These are phyloP conservation scores for Angomonas desouzai DNA, from an alignment of 208 protist genomes.

Conservation along the genomic window DNA sequence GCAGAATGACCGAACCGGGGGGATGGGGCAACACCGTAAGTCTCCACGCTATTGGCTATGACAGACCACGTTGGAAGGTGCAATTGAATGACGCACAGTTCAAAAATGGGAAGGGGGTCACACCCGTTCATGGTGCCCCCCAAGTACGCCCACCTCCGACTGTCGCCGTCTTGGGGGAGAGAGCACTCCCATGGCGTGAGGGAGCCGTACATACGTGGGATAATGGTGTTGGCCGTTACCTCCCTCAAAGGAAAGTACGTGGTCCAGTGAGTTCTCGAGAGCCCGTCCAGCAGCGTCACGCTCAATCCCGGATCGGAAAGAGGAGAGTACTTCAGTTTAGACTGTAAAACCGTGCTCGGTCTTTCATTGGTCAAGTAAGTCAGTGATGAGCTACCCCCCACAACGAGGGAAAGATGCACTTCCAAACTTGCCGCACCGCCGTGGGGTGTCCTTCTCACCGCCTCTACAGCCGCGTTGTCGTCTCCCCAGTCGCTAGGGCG, in stretches of 20 bases:
- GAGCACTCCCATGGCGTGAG: constrained; percentile 46
- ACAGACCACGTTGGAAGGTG: constrained; percentile 21
- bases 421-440: constrained; percentile 4
- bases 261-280: constrained; percentile 26
- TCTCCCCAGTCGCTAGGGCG: neutral
- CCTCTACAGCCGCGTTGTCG: neutral
- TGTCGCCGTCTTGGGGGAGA: constrained; percentile 9
- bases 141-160: constrained; percentile 47
- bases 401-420: constrained; percentile 22
- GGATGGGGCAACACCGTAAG: constrained; percentile 58
- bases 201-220: constrained; percentile 50
- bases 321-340: neutral
- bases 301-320: neutral
- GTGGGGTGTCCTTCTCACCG: neutral
- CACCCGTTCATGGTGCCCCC: constrained; percentile 62
- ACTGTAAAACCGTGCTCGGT: neutral
- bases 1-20: constrained; percentile 67
- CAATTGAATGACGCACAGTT: constrained; percentile 40
- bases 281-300: neutral
- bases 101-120: constrained; percentile 45
- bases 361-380: neutral
- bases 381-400: constrained; percentile 19
- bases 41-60: constrained; percentile 17
- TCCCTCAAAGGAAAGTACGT: constrained; percentile 34
- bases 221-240: constrained; percentile 19